phyloP scores from a whole-genome alignment of 2,329 filamentous ascomycete species.

The Alternaria sp. region DNA sequence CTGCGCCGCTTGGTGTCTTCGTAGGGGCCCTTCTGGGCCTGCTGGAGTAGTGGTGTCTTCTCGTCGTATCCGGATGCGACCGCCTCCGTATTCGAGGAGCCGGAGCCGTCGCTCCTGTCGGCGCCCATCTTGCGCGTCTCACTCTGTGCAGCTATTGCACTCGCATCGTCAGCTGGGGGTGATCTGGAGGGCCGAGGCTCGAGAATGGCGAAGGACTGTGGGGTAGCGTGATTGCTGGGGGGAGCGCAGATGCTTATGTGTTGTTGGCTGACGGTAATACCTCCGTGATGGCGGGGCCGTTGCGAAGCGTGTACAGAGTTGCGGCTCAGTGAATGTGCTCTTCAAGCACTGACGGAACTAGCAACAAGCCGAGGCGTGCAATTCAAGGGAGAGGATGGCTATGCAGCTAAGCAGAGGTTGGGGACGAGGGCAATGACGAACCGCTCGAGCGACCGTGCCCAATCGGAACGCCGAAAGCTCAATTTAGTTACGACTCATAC shows the following conservation, averaged over 20 bases:
- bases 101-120: constrained; percentile 27
- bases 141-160: constrained; percentile 39
- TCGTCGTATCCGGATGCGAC: constrained; percentile 63
- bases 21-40: constrained; percentile 36
- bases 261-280: constrained; percentile 1
- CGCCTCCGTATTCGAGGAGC: constrained; percentile 38
- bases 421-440: constrained; percentile 46
- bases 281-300: not conserved
- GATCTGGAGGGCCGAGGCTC: constrained; percentile 34
- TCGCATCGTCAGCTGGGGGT: constrained; percentile 47
- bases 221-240: constrained; percentile 13
- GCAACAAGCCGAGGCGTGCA: constrained; percentile 12
- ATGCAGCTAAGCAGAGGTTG: constrained; percentile 28
- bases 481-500: constrained; percentile 18
- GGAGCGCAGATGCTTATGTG: constrained; percentile 4
- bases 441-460: constrained; percentile 18
- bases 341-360: not conserved
- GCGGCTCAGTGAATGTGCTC: constrained; percentile 1
- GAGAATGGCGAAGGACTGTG: constrained; percentile 53
- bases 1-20: constrained; percentile 49
- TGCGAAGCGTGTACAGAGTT: not conserved
- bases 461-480: constrained; percentile 20
- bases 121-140: constrained; percentile 45
- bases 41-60: constrained; percentile 71
- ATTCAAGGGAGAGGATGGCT: not conserved